phyloP scores from a whole-genome alignment of 148 eudicot species.

The Mesembryanthemum crystallinum region DNA sequence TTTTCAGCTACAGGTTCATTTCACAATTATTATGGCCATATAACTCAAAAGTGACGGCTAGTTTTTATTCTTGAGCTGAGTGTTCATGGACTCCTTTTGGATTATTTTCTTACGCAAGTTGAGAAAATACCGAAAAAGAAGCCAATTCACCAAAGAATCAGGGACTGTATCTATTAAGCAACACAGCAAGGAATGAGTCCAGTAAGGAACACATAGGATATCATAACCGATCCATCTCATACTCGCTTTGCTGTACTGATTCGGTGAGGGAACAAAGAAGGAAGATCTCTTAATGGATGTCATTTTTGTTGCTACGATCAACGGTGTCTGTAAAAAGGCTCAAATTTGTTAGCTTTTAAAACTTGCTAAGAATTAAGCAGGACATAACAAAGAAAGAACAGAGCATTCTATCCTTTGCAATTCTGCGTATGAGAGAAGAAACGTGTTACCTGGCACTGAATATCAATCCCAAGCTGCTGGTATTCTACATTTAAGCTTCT shows the following conservation, averaged over 20 bases:
- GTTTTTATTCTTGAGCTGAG: slow-evolving; percentile 15
- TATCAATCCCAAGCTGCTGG: slow-evolving; percentile 63
- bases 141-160: slow-evolving; percentile 46
- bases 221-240: slow-evolving; percentile 68
- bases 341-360: too few species aligned
- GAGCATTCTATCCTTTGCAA: too few species aligned
- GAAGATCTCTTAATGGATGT: slow-evolving; percentile 62
- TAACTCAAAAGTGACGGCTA: neutral
- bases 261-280: slow-evolving; percentile 71
- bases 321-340: slow-evolving; percentile 56
- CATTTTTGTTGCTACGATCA: slow-evolving; percentile 81
- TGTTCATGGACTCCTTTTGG: slow-evolving; percentile 55
- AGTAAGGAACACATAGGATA: slow-evolving; percentile 62
- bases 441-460: slow-evolving; percentile 70
- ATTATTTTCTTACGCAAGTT: slow-evolving; percentile 58
- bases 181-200: slow-evolving; percentile 81
- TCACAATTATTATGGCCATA: neutral
- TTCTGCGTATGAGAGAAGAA: too few species aligned
- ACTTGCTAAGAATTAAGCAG: too few species aligned
- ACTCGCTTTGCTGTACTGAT: slow-evolving; percentile 72
- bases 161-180: slow-evolving; percentile 42
- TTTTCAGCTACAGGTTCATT: neutral
- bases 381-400: too few species aligned
- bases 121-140: slow-evolving; percentile 45
- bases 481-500: slow-evolving; percentile 67